Conservation (phyloP, 495 filamentous ascomycete species). For the Neurospora sp. region DNA sequence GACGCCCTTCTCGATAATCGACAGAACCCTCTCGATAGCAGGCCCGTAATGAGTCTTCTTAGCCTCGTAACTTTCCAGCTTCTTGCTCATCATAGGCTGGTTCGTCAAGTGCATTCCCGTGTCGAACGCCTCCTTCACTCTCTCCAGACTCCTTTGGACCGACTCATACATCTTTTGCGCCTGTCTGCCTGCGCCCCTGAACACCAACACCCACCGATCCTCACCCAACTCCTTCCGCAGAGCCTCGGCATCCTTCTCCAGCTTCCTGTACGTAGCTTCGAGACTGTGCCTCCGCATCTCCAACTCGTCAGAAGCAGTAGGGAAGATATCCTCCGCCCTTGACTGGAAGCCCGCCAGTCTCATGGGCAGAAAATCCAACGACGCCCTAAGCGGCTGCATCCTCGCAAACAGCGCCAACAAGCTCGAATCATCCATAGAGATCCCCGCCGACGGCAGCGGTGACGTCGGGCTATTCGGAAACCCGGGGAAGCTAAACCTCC, state of each 20-base stretch:
- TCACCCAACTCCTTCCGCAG: constrained; percentile 82
- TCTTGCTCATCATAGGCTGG: constrained; percentile 55
- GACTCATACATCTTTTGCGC: constrained; percentile 92
- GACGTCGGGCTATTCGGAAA: constrained; percentile 48
- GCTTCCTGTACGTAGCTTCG: constrained; percentile 68
- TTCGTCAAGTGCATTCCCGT: constrained; percentile 59
- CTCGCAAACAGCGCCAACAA: constrained; percentile 82
- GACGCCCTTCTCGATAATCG: constrained; percentile 86
- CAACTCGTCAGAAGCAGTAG: constrained; percentile 82
- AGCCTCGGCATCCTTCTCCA: constrained; percentile 79
- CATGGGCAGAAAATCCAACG: constrained; percentile 96
- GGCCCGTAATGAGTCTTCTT: constrained; percentile 92
- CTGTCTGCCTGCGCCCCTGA: constrained; percentile 84
- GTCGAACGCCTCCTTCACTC: constrained; percentile 73
- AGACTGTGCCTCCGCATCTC: constrained; percentile 57
- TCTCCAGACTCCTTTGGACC: constrained; percentile 71
- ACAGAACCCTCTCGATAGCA: constrained; percentile 82
- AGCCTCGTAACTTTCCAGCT: constrained; percentile 85
- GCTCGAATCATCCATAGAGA: constrained; percentile 67
- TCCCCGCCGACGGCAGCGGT: constrained; percentile 41
- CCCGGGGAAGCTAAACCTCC: constrained; percentile 57
- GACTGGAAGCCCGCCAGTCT: constrained; percentile 72
- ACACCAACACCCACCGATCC: constrained; percentile 90
- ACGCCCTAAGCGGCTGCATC: constrained; percentile 88
- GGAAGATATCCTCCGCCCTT: constrained; percentile 65